These are phyloP conservation scores for Orbilia quercus DNA, from an alignment of 2,329 filamentous ascomycete species.

Conservation along the genomic window DNA sequence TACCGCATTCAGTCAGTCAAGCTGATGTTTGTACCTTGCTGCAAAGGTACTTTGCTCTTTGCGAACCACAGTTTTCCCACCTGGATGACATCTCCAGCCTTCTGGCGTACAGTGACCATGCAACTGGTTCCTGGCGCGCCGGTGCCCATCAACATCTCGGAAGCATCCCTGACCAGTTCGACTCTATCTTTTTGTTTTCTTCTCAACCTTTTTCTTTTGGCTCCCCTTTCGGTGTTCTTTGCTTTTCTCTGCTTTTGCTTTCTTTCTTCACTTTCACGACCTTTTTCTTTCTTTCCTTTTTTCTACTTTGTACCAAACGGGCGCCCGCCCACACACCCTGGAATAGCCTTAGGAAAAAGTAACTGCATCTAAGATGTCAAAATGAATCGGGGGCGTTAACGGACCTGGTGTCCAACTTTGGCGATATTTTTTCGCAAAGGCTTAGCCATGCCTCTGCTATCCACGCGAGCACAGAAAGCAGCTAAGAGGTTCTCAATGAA, in stretches of 20 bases:
- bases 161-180: conserved; percentile 43
- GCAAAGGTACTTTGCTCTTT: conserved; percentile 29
- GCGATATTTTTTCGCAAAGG: conserved; percentile 49
- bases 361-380: conserved; percentile 44
- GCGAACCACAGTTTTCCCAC: neutral
- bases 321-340: conserved; percentile 29
- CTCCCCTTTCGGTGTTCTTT: too few relatives aligned
- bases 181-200: too few relatives aligned
- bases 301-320: conserved; percentile 15
- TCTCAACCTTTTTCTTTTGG: conserved; percentile 21
- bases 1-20: conserved; percentile 49
- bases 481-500: conserved; percentile 51
- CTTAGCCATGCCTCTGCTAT: conserved; percentile 42
- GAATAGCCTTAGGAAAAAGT: conserved; percentile 46
- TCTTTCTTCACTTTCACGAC: conserved; percentile 13
- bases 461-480: conserved; percentile 54
- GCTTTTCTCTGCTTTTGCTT: neutral
- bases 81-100: conserved; percentile 47
- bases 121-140: conserved; percentile 49
- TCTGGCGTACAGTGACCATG: conserved; percentile 16
- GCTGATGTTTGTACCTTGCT: conserved; percentile 56
- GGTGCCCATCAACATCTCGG: conserved; percentile 52
- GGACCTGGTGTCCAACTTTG: conserved; percentile 50
- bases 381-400: conserved; percentile 52
- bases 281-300: conserved; percentile 9